A percentile compares a stretch with the other conserved stretches of the same genome.
These are phyloP conservation scores for Chaetoceros tenuissimus DNA, from an alignment of 108 stramenopile genomes.

Conservation along the genomic window DNA sequence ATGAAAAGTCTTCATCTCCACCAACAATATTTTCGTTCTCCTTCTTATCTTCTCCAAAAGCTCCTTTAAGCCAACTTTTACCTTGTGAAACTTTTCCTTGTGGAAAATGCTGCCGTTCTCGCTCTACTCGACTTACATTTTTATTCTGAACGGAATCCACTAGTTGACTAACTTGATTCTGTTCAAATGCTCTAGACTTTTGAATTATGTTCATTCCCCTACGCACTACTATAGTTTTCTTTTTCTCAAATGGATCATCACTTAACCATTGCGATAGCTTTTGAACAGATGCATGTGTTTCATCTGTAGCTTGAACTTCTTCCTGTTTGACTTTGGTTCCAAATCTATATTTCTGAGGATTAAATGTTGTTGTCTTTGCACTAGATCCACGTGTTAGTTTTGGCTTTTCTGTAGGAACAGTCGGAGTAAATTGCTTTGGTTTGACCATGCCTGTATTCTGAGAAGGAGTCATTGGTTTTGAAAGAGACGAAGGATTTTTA, in stretches of 20 bases:
- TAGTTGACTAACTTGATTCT: constrained; percentile 18
- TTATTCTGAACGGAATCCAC: constrained; percentile 31
- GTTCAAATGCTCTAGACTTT: constrained; percentile 67
- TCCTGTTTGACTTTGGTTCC: constrained; percentile 14
- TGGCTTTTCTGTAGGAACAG: background rate
- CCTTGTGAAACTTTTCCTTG: constrained; percentile 15
- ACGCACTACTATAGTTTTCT: constrained; percentile 51
- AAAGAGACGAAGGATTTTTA: background rate
- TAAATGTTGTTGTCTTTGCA: background rate
- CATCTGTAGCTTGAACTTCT: constrained; percentile 60
- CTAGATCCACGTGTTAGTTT: background rate
- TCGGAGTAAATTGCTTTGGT: background rate
- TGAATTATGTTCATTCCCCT: constrained; percentile 54
- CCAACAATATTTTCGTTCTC: constrained; percentile 10
- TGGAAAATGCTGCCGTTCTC: constrained; percentile 23
- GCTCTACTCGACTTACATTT: constrained; percentile 21
- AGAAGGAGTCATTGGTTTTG: background rate
- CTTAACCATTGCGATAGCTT: constrained; percentile 70
- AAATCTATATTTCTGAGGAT: background rate
- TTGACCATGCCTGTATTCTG: background rate
- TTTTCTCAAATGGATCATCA: constrained; percentile 60
- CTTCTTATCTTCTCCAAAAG: constrained; percentile 9
- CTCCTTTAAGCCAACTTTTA: constrained; percentile 34
- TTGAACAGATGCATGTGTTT: constrained; percentile 62
- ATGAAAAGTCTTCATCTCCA: constrained; percentile 1